Conservation (phyloP, 2,329 filamentous ascomycete genomes). For the Ascochyta pisi region DNA sequence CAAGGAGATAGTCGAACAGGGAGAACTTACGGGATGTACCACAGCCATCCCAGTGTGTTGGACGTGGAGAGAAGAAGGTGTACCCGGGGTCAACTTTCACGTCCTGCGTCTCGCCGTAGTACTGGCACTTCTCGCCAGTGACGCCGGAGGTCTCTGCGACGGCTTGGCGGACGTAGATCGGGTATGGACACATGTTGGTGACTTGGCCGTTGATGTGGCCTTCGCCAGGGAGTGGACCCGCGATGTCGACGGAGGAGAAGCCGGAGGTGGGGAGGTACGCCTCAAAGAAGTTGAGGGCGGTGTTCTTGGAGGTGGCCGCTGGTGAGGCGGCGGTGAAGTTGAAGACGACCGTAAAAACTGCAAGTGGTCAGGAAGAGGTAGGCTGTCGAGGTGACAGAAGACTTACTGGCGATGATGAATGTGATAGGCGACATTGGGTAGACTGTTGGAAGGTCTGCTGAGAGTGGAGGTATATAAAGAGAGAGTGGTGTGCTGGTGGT, state of each 20-base stretch:
- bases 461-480: too few relatives aligned
- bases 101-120: slow-evolving; percentile 5
- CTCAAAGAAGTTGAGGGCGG: background rate
- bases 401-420: background rate
- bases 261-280: background rate
- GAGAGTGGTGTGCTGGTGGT: background rate
- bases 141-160: slow-evolving; percentile 1
- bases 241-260: background rate
- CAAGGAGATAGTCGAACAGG: too few relatives aligned
- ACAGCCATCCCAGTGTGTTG: slow-evolving; percentile 1
- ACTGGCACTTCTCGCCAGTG: background rate
- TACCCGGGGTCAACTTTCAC: background rate
- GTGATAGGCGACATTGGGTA: background rate
- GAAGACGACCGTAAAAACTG: background rate
- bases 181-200: slow-evolving; percentile 1
- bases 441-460: too few relatives aligned
- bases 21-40: background rate
- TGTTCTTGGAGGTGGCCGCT: background rate
- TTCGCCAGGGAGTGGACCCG: background rate
- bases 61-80: background rate
- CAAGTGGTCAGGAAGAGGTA: too few relatives aligned
- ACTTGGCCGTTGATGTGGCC: slow-evolving; percentile 4
- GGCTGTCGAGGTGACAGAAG: too few relatives aligned
- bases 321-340: too few relatives aligned
- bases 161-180: slow-evolving; percentile 8